Conservation (phyloP, 345 rosid genomes). For the Nephelium lappaceum region DNA sequence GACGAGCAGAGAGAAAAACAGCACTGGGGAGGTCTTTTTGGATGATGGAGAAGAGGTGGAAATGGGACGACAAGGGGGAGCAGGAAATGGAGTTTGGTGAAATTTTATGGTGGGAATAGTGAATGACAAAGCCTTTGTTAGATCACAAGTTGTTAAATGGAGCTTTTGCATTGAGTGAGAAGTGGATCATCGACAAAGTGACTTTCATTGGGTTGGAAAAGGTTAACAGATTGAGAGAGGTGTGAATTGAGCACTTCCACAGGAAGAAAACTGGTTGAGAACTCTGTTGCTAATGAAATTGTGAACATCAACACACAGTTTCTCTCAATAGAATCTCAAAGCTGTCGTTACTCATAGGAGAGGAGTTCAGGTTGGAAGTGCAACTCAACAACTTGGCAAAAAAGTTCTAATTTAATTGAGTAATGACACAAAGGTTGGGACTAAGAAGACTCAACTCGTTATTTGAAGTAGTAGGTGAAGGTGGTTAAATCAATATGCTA, state of each 20-base stretch:
- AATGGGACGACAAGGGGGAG: not conserved
- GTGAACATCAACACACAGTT: not conserved
- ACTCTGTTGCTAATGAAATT: not conserved
- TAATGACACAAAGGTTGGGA: not conserved
- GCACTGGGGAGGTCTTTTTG: conserved; percentile 2
- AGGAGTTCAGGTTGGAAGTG: not conserved
- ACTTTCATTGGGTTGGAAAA: not conserved
- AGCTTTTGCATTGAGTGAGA: conserved; percentile 1
- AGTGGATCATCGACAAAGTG: not conserved
- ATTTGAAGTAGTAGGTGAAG: no score
- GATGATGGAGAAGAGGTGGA: not conserved
- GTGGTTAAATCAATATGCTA: no score
- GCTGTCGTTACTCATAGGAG: not conserved
- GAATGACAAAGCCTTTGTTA: not conserved
- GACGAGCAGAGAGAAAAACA: not conserved
- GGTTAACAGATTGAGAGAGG: not conserved
- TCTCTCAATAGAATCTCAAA: not conserved
- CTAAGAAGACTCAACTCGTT: no score
- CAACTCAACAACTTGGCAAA: not conserved
- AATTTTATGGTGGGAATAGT: not conserved
- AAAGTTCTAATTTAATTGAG: not conserved
- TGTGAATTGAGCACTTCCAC: conserved; percentile 3
- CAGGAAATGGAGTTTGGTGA: conserved; percentile 1
- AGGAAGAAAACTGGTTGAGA: not conserved
- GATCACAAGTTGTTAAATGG: conserved; percentile 1